A percentile compares a stretch with the other conserved stretches of the same genome.
Conservation (phyloP, 495 filamentous ascomycete genomes). For the Podospora comata region DNA sequence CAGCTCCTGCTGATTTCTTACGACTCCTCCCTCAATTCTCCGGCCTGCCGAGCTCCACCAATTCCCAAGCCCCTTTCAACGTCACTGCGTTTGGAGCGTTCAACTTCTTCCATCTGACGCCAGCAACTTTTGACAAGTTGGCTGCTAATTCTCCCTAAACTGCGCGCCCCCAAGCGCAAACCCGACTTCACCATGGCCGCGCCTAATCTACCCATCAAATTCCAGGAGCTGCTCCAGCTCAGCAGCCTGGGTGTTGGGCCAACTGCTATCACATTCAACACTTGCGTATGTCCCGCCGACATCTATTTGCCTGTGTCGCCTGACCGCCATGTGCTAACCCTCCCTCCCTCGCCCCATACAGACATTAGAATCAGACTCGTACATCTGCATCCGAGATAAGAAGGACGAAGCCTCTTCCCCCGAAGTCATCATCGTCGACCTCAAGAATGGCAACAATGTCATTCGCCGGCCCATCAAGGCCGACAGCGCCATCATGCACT, state of each 20-base stretch:
- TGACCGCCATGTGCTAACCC: background rate
- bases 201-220: slow-evolving; percentile 75
- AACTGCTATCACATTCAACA: slow-evolving; percentile 91
- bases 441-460: slow-evolving; percentile 91
- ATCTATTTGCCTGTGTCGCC: background rate
- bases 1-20: slow-evolving; percentile 11
- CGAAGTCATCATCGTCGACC: slow-evolving; percentile 94
- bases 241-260: slow-evolving; percentile 75
- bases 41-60: slow-evolving; percentile 21
- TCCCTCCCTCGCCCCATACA: slow-evolving; percentile 36
- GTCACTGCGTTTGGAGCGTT: slow-evolving; percentile 3
- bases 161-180: slow-evolving; percentile 38
- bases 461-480: slow-evolving; percentile 95
- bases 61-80: slow-evolving; percentile 25
- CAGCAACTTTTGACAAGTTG: slow-evolving; percentile 37
- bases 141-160: slow-evolving; percentile 27
- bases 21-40: slow-evolving; percentile 13
- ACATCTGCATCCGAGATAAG: slow-evolving; percentile 92
- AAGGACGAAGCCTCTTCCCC: slow-evolving; percentile 73
- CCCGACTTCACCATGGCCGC: slow-evolving; percentile 39
- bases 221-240: slow-evolving; percentile 90
- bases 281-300: slow-evolving; percentile 68
- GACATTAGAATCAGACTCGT: slow-evolving; percentile 97
- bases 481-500: slow-evolving; percentile 99
- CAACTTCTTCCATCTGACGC: slow-evolving; percentile 1